Conservation (phyloP, 2,329 filamentous ascomycete genomes). For the Fusarium kyushuense region DNA sequence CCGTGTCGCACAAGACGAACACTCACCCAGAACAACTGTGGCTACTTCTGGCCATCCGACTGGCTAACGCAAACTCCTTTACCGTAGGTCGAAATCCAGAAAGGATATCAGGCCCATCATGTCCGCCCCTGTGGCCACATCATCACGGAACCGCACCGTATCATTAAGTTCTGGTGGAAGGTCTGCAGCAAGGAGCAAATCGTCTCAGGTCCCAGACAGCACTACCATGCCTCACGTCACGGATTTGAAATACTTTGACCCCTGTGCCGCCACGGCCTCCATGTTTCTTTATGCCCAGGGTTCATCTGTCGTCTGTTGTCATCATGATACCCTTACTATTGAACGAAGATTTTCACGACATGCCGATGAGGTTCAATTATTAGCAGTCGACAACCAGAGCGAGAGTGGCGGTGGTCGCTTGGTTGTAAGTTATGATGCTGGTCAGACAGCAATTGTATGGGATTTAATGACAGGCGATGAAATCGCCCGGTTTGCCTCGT, state of each 20-base stretch:
- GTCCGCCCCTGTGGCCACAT: conserved; percentile 65
- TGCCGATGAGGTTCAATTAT: conserved; percentile 82
- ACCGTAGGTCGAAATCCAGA: conserved; percentile 43
- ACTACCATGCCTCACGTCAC: conserved; percentile 62
- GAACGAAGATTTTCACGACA: conserved; percentile 89
- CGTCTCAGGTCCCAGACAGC: conserved; percentile 62
- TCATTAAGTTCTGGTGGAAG: conserved; percentile 69
- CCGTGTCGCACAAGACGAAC: conserved; percentile 53
- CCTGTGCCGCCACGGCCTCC: conserved; percentile 89
- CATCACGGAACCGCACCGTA: conserved; percentile 69
- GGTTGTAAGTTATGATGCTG: conserved; percentile 92
- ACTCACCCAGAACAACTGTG: conserved; percentile 42
- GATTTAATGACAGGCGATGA: conserved; percentile 93
- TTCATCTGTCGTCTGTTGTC: conserved; percentile 83
- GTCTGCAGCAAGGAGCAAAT: conserved; percentile 63
- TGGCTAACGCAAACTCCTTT: conserved; percentile 37
- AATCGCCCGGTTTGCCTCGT: conserved; percentile 90
- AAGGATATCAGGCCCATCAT: conserved; percentile 62
- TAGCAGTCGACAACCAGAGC: conserved; percentile 91
- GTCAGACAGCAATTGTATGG: conserved; percentile 95
- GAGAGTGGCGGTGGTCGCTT: conserved; percentile 85
- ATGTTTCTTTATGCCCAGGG: conserved; percentile 92
- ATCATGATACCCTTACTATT: conserved; percentile 91
- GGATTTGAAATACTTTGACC: conserved; percentile 75
- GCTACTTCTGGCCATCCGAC: conserved; percentile 42